phyloP scores from a whole-genome alignment of 345 rosid species.

The Triadica sebifera region DNA sequence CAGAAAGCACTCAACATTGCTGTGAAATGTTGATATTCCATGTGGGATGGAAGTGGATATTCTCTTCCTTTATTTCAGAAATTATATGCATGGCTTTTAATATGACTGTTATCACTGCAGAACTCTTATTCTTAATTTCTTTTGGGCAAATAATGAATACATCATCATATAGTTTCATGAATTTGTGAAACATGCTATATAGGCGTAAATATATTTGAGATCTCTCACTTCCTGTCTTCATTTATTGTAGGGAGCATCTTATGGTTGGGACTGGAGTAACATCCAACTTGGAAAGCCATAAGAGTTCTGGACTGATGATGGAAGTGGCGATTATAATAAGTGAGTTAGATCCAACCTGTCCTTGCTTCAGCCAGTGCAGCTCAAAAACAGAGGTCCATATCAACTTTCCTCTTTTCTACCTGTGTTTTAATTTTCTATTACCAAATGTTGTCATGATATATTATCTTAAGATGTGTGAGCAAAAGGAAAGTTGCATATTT shows the following conservation, averaged over 20 bases:
- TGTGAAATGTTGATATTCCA: not conserved
- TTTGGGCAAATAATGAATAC: not conserved
- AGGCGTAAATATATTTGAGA: constrained; percentile 10
- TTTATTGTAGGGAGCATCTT: constrained; percentile 54
- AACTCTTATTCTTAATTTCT: not conserved
- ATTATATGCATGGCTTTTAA: not conserved
- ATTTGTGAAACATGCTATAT: constrained; percentile 2
- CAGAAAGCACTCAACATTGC: not conserved
- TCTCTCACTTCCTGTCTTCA: constrained; percentile 12
- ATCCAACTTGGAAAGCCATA: constrained; percentile 42
- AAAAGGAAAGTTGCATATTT: not conserved
- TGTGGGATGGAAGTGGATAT: not conserved
- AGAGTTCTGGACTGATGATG: constrained; percentile 47
- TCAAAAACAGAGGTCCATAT: constrained; percentile 64
- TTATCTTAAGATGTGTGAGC: not conserved
- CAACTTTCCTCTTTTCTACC: not conserved
- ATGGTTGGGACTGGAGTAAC: constrained; percentile 70
- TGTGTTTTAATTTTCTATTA: not conserved
- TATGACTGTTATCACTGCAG: not conserved
- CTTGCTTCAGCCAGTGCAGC: constrained; percentile 42
- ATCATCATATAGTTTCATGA: constrained; percentile 2
- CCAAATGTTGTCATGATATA: not conserved
- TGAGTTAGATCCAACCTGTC: constrained; percentile 45
- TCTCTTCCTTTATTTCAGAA: constrained; percentile 9
- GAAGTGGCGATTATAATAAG: constrained; percentile 68